Conservation (phyloP, 2,329 filamentous ascomycete genomes). For the Clarireedia homoeocarpa region DNA sequence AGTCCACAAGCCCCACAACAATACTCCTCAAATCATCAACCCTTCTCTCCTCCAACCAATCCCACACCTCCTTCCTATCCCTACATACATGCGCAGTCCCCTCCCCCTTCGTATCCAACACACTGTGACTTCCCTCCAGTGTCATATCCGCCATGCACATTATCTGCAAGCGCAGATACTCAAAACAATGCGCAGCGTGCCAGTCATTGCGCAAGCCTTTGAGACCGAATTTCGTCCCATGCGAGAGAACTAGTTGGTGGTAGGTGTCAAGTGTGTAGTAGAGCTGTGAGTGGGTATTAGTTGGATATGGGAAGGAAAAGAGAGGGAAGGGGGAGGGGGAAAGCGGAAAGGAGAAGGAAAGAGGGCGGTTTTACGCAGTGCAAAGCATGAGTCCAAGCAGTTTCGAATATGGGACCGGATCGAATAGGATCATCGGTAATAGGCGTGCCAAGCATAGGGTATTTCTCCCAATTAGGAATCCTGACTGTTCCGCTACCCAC, state of each 20-base stretch:
- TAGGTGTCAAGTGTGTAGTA: constrained; percentile 30
- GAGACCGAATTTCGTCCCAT: constrained; percentile 22
- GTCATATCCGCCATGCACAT: constrained; percentile 31
- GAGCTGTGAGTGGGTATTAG: constrained; percentile 7
- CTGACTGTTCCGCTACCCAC: constrained; percentile 28
- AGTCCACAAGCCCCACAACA: constrained; percentile 14
- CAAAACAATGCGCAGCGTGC: constrained; percentile 29
- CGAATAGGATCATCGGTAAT: constrained; percentile 28
- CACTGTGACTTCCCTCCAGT: constrained; percentile 24
- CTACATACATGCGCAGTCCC: constrained; percentile 30
- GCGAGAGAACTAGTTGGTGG: constrained; percentile 26
- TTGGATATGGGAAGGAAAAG: background rate
- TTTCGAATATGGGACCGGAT: constrained; percentile 27
- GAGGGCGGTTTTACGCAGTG: constrained; percentile 21
- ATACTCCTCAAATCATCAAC: constrained; percentile 30
- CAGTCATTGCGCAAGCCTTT: constrained; percentile 23
- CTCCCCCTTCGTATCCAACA: constrained; percentile 22
- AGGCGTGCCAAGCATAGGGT: constrained; percentile 29
- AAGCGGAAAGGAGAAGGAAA: too few species aligned
- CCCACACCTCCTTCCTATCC: constrained; percentile 26
- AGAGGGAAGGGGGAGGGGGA: background rate
- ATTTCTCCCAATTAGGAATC: constrained; percentile 26
- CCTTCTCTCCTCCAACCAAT: constrained; percentile 29
- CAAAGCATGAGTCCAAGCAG: constrained; percentile 30
- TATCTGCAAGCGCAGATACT: constrained; percentile 29